Evolutionary conservation across 2,329 filamentous ascomycete species (phyloP).

Genomic region (Bipolaris gigantea): DNA sequence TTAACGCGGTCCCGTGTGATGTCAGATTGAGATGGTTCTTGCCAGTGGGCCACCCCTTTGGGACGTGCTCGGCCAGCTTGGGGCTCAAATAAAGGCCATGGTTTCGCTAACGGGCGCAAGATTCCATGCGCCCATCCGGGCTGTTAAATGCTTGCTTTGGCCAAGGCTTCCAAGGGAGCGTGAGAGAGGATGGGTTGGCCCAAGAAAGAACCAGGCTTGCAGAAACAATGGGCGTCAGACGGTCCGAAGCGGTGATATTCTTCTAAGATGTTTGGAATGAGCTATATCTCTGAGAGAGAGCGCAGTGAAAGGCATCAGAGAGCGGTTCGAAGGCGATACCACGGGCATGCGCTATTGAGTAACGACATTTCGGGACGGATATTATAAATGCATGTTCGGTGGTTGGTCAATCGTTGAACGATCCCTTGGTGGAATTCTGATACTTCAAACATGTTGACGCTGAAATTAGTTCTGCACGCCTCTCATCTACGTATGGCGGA

Average conservation of each 20-base stretch:
- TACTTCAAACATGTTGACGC: background rate
- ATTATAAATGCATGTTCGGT: background rate
- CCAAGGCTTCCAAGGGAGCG: background rate
- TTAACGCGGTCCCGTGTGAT: slow-evolving; percentile 13
- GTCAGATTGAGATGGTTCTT: slow-evolving; percentile 10
- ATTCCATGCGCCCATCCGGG: background rate
- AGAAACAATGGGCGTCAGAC: background rate
- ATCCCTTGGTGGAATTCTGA: background rate
- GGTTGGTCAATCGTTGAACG: background rate
- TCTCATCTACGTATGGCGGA: background rate
- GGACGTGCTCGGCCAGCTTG: background rate
- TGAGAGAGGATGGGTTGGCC: background rate
- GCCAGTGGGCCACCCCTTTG: slow-evolving; percentile 1
- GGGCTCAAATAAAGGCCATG: background rate
- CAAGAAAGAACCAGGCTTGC: background rate
- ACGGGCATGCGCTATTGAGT: background rate
- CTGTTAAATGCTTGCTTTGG: background rate
- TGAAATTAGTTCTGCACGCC: background rate
- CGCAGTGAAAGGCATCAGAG: background rate
- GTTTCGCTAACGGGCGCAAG: background rate
- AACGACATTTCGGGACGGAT: no score
- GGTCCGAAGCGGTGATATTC: background rate
- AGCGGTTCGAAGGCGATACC: no score
- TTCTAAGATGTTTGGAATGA: no score
- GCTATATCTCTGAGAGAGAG: no score